phyloP scores from a whole-genome alignment of 805 yeast species.

The Teunomyces lycoperdinae region DNA sequence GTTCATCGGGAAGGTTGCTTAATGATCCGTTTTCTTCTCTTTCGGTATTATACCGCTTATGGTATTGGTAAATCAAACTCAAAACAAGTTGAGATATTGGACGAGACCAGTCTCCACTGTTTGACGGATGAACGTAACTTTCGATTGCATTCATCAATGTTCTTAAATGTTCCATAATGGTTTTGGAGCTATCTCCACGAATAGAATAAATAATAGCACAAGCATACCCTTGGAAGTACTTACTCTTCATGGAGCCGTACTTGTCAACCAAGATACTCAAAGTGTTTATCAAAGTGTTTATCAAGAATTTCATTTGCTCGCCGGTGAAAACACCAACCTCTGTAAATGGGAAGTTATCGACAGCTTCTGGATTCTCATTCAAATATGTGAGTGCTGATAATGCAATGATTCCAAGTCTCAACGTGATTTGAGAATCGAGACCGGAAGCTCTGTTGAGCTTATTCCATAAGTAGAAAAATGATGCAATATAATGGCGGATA shows the following conservation, averaged over 20 bases:
- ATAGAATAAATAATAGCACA: slow-evolving; percentile 58
- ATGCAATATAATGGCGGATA: slow-evolving; percentile 57
- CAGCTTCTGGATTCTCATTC: slow-evolving; percentile 16
- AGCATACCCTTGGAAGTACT: slow-evolving; percentile 42
- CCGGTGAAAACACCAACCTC: slow-evolving; percentile 62
- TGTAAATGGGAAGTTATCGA: slow-evolving; percentile 31
- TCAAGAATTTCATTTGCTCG: slow-evolving; percentile 57
- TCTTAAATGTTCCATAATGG: slow-evolving; percentile 49
- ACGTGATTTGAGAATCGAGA: slow-evolving; percentile 62
- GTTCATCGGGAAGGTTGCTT: slow-evolving; percentile 21
- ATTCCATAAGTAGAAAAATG: slow-evolving; percentile 73
- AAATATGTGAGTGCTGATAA: slow-evolving; percentile 42
- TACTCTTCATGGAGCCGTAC: slow-evolving; percentile 42
- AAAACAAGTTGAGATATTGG: slow-evolving; percentile 64
- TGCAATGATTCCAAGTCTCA: slow-evolving; percentile 61
- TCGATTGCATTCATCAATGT: slow-evolving; percentile 65
- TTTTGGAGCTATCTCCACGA: slow-evolving; percentile 44
- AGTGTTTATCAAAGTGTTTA: slow-evolving; percentile 50
- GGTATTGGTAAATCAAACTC: slow-evolving; percentile 57
- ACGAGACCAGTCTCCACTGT: slow-evolving; percentile 83
- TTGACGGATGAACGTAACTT: slow-evolving; percentile 90
- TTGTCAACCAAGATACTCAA: slow-evolving; percentile 48
- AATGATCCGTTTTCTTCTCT: slow-evolving; percentile 29
- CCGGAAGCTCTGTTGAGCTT: slow-evolving; percentile 46
- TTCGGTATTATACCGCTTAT: slow-evolving; percentile 55